Base-by-base conservation (phyloP, 2,329 filamentous ascomycete genomes). In the Monosporascus sp. region DNA sequence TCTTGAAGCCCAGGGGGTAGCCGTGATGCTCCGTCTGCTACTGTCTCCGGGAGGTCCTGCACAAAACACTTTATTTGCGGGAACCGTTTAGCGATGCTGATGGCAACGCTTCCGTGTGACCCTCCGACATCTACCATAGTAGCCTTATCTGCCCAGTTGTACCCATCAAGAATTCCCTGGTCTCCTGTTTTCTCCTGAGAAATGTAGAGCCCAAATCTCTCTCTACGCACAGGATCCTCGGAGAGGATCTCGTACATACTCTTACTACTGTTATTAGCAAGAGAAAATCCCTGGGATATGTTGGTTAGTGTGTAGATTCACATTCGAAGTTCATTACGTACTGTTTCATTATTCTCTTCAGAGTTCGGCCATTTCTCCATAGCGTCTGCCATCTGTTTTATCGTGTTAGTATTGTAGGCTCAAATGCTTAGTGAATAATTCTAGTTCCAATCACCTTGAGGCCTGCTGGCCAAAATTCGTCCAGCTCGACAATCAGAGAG, bases 51-150 rank as follows among this genome's bases (percentile, higher is more conserved):
- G 0, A 60, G 50, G 46, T 63, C 59, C 27, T 63, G 58, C 1
- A 68, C 62, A 4, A 62, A 15, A 41, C 63, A 64, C 35, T 59
- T 59, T 2, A 66, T 54, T 8, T 60, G 44, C 6, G 63, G 58
- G 41, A 59, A 65, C 25, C 52, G 47, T 48, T 63, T 49, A 25
- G 63, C 63, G 17, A 68, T 59, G n/a, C 55, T 54, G 17, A 61
- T 59, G 2, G 60, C 59, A 39, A 61, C 57, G 37, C 55, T 55
- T 3, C 64, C 63, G 35, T 61, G 53, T 3, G 57, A 61, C 5
- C 64, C 64, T 11, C 65, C 63, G 9, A 67, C 51, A 53, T 67
- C 63, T 35, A 65, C 61, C 49, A 66, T 54, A 0, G 47, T 61
- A 7, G n/a, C 18, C 20, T 58, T 60, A 9, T 59, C 53, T 11